A percentile compares a stretch with the other conserved stretches of the same genome.
Conservation (phyloP, 768 basidiomycete genomes). For the Mycena rosella region DNA sequence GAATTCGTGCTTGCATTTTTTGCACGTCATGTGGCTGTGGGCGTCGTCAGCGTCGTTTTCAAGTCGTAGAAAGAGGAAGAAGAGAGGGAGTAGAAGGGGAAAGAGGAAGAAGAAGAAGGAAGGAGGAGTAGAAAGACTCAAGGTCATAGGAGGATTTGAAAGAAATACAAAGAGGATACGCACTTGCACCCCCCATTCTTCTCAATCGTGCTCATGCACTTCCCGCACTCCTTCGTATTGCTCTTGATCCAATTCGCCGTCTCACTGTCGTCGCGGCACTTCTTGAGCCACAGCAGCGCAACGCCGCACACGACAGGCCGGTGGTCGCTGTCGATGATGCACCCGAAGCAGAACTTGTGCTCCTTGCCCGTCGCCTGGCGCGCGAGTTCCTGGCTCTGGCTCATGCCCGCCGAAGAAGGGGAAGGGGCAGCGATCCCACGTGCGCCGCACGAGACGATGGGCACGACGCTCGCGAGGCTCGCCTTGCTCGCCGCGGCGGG, state of each 20-base stretch:
- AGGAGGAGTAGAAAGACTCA: too few relatives aligned
- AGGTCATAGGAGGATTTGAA: too few relatives aligned
- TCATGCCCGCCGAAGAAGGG: constrained; percentile 44
- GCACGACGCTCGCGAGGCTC: constrained; percentile 83
- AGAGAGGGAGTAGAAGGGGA: constrained; percentile 16
- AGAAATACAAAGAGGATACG: too few relatives aligned
- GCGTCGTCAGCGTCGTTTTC: too few relatives aligned
- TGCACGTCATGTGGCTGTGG: constrained; percentile 99
- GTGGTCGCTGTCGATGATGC: constrained; percentile 89
- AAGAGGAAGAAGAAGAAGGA: too few relatives aligned
- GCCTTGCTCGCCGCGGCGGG: constrained; percentile 81
- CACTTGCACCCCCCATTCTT: constrained; percentile 99
- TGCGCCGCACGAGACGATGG: constrained; percentile 89
- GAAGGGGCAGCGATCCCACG: constrained; percentile 59
- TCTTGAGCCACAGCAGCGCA: constrained; percentile 95
- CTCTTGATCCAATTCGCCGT: constrained; percentile 99
- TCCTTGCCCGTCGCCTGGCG: constrained; percentile 55
- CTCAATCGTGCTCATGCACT: constrained; percentile 98
- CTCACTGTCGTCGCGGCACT: constrained; percentile 97
- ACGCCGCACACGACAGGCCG: constrained; percentile 91
- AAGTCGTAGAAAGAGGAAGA: too few relatives aligned
- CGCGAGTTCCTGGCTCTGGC: constrained; percentile 46
- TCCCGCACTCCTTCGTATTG: constrained; percentile 97
- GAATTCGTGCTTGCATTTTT: constrained; percentile 98
- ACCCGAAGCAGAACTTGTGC: constrained; percentile 96